Base-by-base conservation (phyloP, 2,329 filamentous ascomycete genomes). In the Tetracladium maxilliforme region DNA sequence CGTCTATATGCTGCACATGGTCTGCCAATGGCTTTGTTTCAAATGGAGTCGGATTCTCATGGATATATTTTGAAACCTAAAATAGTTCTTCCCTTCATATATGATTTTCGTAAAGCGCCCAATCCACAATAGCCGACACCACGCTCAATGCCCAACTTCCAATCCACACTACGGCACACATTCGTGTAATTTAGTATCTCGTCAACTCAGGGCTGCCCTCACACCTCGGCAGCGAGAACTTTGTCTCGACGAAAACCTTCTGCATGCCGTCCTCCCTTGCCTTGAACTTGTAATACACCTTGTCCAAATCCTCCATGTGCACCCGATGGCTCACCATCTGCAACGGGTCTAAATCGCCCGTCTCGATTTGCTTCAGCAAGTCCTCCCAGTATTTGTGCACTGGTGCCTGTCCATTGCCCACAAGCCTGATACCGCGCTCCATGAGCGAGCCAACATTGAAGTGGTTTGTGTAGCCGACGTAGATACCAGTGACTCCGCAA, bases 311-410 rank as follows among this genome's bases (percentile, higher is more conserved):
- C 32, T 87, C 77, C 4, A 92, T 60, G 16, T 64, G 61, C 26
- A 83, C 68, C 9, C 82, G 72, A 47, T 92, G 82, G 6, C 74
- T 78, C 2, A 92, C 57, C 80, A 92, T 92, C 44, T 79, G 71
- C 18, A 76, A 49, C 0, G 81, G 79, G 31, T 92, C 71, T 21
- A 92, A 68, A 34, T 74, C 61, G 16, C 71, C 70, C 13, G 58
- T 59, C 39, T 73, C 63, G 32, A 92, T 77, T 49, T 57, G 54
- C 32, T 65, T 52, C 22, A 90, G 58, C n/a, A 92, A 57, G 4
- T 79, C 65, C 14, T 82, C 61, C 83, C 81, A 92, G 54, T 92
- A 90, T 40, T 74, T 68, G 40, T 87, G 80, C 0, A 92, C 80
- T 0, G 82, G 82, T 0, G 66, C 66, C 38, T 73, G 68, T 2